A percentile compares a stretch with the other conserved stretches of the same genome.
Conservation (phyloP, 2,329 filamentous ascomycete species). For the Fusarium vanettenii region DNA sequence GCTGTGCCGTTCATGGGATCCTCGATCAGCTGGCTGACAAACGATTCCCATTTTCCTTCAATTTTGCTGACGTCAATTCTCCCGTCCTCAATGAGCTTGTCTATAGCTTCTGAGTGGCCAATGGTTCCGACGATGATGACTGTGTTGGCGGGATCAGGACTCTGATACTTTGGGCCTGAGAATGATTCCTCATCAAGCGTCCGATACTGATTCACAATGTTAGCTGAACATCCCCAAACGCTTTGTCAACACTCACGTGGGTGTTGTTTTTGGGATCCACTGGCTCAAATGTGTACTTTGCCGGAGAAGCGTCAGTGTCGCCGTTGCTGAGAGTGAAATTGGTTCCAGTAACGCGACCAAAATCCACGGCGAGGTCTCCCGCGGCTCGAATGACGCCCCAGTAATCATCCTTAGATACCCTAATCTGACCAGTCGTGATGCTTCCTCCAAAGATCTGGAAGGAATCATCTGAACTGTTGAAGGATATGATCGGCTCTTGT, state of each 20-base stretch:
- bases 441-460: constrained; percentile 18
- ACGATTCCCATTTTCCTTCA: constrained; percentile 76
- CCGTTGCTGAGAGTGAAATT: constrained; percentile 71
- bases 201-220: constrained; percentile 16
- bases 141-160: constrained; percentile 56
- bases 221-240: neutral
- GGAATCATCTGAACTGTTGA: constrained; percentile 15
- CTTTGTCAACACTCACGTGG: constrained; percentile 48
- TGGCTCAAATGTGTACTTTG: constrained; percentile 56
- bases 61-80: constrained; percentile 69
- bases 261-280: constrained; percentile 61
- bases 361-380: constrained; percentile 74
- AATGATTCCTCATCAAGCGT: constrained; percentile 35
- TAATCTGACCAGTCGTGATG: constrained; percentile 57
- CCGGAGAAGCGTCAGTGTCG: constrained; percentile 49
- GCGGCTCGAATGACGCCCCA: constrained; percentile 76
- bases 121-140: constrained; percentile 77
- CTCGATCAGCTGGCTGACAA: constrained; percentile 66
- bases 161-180: constrained; percentile 56
- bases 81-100: constrained; percentile 64
- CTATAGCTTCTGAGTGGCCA: constrained; percentile 71
- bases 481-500: constrained; percentile 24
- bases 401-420: constrained; percentile 70
- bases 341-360: constrained; percentile 75
- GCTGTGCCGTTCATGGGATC: constrained; percentile 56